Base-by-base conservation (phyloP, 164 flowering plant species). In the Chimonanthus praecox region DNA sequence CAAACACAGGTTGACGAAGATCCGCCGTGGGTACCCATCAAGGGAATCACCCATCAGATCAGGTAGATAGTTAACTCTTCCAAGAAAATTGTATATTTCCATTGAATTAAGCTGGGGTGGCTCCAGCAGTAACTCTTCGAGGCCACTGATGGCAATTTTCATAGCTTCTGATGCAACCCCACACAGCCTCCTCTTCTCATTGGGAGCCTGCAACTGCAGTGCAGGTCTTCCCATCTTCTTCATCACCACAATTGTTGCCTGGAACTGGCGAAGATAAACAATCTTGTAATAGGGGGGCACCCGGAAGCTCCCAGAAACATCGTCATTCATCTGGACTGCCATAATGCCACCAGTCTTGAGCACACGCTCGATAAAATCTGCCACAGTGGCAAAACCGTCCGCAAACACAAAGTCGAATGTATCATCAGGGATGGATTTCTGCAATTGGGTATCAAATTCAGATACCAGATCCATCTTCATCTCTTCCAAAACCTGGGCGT, bases 121-220 rank as follows among this genome's bases (percentile, higher is more conserved):
- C 65, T 94, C 98, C 0, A 94, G 87, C 8, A 87, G 87, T 4
- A 83, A 93, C 16, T 87, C 97, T 72, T 92, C 98, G 0, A 94
- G 87, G 0, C 83, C 81, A 45, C 76, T 68, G 76, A 92, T 73
- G 3, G 91, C 94, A 0, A 79, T 88, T 72, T 80, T 87, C 80
- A 81, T 88, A 1, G 84, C 86, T 58, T 85, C 89, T 2, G 81
- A 61, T 3, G 74, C 62, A 10, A 72, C 72, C 7, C 73, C 78
- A 0, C 72, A 78, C 0, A 86, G 83, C 16, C 77, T 75, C 66
- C 87, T 78, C 47, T 75, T 79, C 5, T 75, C 47, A 0, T 78
- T 3, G 0, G 77, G n/a, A 16, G 0, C 5, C 1, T 43, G 61
- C 66, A 43, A 5, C 1, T 51, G 45, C 5, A 13, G n/a, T 11